A percentile compares a stretch with the other conserved stretches of the same genome.
Conservation (phyloP, 306 rosid genomes). For the Casuarina cunninghamiana region DNA sequence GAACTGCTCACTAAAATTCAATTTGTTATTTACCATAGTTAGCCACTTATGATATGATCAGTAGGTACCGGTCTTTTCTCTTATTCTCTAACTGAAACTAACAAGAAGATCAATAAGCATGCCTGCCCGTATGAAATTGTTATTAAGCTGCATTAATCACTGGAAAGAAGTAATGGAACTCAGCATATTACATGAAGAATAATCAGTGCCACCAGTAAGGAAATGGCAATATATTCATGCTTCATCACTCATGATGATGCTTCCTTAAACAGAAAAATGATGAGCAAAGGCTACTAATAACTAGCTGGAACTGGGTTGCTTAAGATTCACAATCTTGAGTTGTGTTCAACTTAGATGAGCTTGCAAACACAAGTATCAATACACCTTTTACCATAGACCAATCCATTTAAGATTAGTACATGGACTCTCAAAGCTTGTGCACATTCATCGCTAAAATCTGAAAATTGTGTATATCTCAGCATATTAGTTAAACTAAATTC, state of each 20-base stretch:
- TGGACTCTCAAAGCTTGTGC: neutral
- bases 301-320: neutral
- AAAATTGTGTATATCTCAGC: no score
- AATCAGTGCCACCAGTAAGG: neutral
- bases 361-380: neutral
- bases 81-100: neutral
- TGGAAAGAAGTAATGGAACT: neutral
- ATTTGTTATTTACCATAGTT: neutral
- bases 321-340: neutral
- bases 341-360: neutral
- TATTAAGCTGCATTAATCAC: neutral
- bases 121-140: neutral
- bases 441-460: neutral
- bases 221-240: neutral
- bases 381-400: neutral
- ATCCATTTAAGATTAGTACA: neutral
- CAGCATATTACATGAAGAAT: neutral
- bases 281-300: neutral
- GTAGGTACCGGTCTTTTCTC: neutral
- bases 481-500: no score
- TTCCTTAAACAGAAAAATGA: neutral
- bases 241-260: neutral
- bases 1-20: neutral
- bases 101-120: neutral
- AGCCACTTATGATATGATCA: neutral